Evolutionary conservation across 2,329 filamentous ascomycete genomes (phyloP).

Genomic region (Aspergillus sp.): DNA sequence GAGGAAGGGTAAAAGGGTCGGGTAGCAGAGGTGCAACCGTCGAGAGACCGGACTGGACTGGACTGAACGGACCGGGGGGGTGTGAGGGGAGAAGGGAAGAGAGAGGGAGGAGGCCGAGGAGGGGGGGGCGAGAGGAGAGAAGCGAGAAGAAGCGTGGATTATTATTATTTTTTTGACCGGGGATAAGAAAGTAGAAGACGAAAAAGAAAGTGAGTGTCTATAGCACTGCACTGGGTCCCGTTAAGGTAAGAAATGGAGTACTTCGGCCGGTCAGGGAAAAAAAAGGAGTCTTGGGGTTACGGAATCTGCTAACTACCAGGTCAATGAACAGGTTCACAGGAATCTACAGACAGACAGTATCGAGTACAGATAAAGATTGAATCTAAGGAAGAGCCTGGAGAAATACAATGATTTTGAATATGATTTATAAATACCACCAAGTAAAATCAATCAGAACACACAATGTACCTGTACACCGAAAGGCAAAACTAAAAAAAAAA

Average conservation of each 20-base stretch:
- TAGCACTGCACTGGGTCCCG: background rate
- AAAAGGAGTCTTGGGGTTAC: background rate
- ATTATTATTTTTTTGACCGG: slow-evolving; percentile 20
- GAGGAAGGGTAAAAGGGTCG: slow-evolving; percentile 12
- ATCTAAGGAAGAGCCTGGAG: no score
- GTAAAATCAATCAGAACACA: no score
- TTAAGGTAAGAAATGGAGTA: background rate
- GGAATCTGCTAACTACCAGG: no score
- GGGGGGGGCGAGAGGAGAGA: slow-evolving; percentile 11
- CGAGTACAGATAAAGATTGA: background rate
- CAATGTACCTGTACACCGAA: no score
- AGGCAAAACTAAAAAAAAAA: background rate
- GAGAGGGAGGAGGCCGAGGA: slow-evolving; percentile 8
- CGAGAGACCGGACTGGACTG: slow-evolving; percentile 7
- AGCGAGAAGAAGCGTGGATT: slow-evolving; percentile 19
- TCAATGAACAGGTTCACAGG: background rate
- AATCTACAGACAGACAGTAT: background rate
- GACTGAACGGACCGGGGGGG: slow-evolving; percentile 3
- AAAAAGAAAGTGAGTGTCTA: background rate
- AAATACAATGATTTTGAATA: no score
- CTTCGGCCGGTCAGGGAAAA: background rate
- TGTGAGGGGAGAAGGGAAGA: slow-evolving; percentile 6
- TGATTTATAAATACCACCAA: no score
- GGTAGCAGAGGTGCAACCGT: slow-evolving; percentile 15
- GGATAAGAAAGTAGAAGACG: slow-evolving; percentile 11